Conservation (phyloP, 805 yeast species). For the Yarrowia sp. region DNA sequence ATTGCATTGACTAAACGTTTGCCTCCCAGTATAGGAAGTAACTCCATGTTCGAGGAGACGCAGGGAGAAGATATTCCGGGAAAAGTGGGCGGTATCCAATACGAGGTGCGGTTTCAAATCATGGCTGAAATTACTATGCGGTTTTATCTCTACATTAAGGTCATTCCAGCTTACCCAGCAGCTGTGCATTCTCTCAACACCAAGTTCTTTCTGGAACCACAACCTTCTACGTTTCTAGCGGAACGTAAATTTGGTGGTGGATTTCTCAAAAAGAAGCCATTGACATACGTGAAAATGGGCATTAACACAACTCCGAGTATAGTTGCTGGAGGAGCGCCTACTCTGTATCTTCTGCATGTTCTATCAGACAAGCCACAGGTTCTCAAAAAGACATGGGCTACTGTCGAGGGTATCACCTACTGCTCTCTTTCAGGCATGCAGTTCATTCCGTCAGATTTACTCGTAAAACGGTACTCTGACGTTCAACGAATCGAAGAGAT, state of each 20-base stretch:
- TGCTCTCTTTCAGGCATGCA: slow-evolving; percentile 14
- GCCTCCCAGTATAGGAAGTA: slow-evolving; percentile 4
- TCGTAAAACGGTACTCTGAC: slow-evolving; percentile 9
- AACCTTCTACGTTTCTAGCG: not conserved
- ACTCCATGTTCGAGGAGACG: slow-evolving; percentile 16
- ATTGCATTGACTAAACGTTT: slow-evolving; percentile 5
- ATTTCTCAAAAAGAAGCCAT: slow-evolving; percentile 5
- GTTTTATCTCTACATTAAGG: slow-evolving; percentile 4
- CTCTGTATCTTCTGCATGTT: slow-evolving; percentile 1
- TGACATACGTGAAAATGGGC: not conserved
- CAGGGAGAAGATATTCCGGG: slow-evolving; percentile 12
- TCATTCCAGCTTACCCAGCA: slow-evolving; percentile 14
- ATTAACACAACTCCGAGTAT: slow-evolving; percentile 13
- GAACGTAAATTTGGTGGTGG: slow-evolving; percentile 13
- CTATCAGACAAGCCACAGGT: slow-evolving; percentile 2
- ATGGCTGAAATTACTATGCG: slow-evolving; percentile 21
- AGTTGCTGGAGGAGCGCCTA: slow-evolving; percentile 18
- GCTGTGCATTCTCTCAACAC: slow-evolving; percentile 16
- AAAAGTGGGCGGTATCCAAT: slow-evolving; percentile 13
- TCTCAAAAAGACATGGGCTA: slow-evolving; percentile 5
- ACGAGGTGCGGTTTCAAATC: slow-evolving; percentile 14
- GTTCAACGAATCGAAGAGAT: slow-evolving; percentile 5
- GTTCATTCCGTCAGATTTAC: not conserved
- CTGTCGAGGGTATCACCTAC: slow-evolving; percentile 1
- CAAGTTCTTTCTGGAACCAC: slow-evolving; percentile 18